A percentile compares a stretch with the other conserved stretches of the same genome.
Conservation (phyloP, 768 basidiomycete species). For the Collybia sp. region DNA sequence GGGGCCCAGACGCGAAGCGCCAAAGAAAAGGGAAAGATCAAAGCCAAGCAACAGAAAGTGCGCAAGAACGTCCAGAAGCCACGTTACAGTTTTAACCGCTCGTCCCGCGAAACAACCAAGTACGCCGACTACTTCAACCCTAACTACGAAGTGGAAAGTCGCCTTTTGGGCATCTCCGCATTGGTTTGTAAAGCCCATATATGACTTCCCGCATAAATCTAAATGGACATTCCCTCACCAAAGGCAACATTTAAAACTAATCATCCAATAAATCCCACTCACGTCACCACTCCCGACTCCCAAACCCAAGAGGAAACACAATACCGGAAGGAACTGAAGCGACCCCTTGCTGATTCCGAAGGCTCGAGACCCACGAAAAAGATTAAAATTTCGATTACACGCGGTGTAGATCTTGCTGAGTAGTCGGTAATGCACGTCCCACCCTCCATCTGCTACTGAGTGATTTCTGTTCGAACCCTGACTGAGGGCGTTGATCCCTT, state of each 20-base stretch:
- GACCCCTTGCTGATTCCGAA: conserved; percentile 24
- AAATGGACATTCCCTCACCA: background rate
- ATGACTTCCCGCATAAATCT: background rate
- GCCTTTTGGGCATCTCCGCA: conserved; percentile 55
- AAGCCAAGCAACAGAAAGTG: conserved; percentile 36
- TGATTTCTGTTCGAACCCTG: background rate
- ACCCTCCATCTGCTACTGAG: background rate
- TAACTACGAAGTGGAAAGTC: conserved; percentile 51
- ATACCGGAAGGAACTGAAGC: conserved; percentile 21
- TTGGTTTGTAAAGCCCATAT: conserved; percentile 35
- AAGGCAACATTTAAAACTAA: conserved; percentile 10
- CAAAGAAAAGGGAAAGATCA: conserved; percentile 35
- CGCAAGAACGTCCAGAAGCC: conserved; percentile 51
- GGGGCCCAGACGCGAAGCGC: conserved; percentile 32
- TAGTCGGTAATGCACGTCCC: conserved; percentile 22
- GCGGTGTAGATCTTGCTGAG: conserved; percentile 72
- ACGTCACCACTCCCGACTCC: conserved; percentile 14
- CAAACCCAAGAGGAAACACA: conserved; percentile 32
- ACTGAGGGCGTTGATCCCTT: too few relatives aligned
- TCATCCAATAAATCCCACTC: conserved; percentile 7
- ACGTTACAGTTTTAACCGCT: conserved; percentile 52
- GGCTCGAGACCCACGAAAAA: conserved; percentile 45
- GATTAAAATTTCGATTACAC: conserved; percentile 66
- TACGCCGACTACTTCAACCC: conserved; percentile 73
- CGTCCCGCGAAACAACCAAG: conserved; percentile 34